Base-by-base conservation (phyloP, 441 rosid genomes). In the Arabidopsis lyrata region DNA sequence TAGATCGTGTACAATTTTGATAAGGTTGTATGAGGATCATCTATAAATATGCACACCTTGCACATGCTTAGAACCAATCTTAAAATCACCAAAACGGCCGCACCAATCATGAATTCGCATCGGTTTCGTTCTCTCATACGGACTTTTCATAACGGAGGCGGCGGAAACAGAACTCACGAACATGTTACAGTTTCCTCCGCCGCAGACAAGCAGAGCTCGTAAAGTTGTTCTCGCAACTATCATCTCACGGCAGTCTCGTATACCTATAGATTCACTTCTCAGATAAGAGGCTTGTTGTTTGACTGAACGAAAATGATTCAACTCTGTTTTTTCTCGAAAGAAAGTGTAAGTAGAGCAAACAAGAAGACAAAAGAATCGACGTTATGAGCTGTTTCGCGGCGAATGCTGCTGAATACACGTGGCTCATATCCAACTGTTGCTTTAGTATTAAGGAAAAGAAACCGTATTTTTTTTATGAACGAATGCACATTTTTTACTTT, bases 371-470 rank as follows among this genome's bases (percentile, higher is more conserved):
- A 70, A 7, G 35, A 31, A 34, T 8, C 11, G 47, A 18, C 1
- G 38, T 70, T 59, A 29, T 48, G 52, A 38, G 53, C 34, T 63
- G 71, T 36, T 70, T 38, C 76, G 72, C 41, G 76, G 67, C 59
- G 13, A 39, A 36, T 32, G 62, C 12, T 15, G 42, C 16, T 39
- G 16, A 14, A 13, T 3, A 45, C 74, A 68, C 50, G 50, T 68
- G 69, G 50, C 47, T 61, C 3, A 12, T 3, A 24, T 24, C 29
- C 4, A 35, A 31, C 36, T 48, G 50, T 35, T 61, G 63, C 50
- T 60, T 50, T 53, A 16, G 49, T 15, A 34, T 13, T 53, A 27
- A 67, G 49, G 12, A 38, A 39, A 12, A 41, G 27, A 24, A 24
- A 24, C 27, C 27, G 27, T 66, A n/a, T 48, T 6, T 6, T 13